Base-by-base conservation (phyloP, 2,329 filamentous ascomycete genomes). In the Pseudopithomyces maydicus region DNA sequence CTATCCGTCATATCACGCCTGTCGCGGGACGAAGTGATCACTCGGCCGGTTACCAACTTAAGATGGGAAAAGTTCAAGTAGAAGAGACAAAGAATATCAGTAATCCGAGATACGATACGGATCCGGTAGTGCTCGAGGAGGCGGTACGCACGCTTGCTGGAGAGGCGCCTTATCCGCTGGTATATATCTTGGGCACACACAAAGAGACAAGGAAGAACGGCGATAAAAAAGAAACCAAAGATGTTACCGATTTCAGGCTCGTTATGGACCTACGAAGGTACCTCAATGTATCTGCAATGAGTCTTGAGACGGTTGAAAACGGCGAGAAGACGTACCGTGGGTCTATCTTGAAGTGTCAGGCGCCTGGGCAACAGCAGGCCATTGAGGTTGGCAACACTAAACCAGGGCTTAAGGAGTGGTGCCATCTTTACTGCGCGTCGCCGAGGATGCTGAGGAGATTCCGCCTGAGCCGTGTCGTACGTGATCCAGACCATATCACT, bases 301-400 rank as follows among this genome's bases (percentile, higher is more conserved):
- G 54, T 1, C 62, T 77, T 11, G 47, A 50, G 10, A 82, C 84
- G 0, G 84, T 84, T 0, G 79, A 84, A 47, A 85, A 88, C 66
- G 77, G 80, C 51, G 84, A 88, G 63, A 84, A 85, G 60, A 83
- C 84, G 10, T 81, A 84, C 53, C 87, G 90, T n/a, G 90, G 90
- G 19, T 86, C 86, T 3, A 79, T 87, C 49, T 78, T 86, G 15
- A 79, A 81, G 55, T 81, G 76, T 5, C 76, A 82, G 3, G 85
- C 81, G 0, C 81, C 83, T 2, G 79, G 77, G 3, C 69, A 67
- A 26, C 76, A 72, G 51, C 77, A 79, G 57, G 77, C 77, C 57
- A 73, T 83, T 54, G 80, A 84, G 63, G 71, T 82, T 11, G 79
- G 79, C 11, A 59, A 64, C 23, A 64, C 57, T 6, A 47, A 77